Percentiles rank a stretch among this genome's conserved stretches.
phyloP scores from a whole-genome alignment of 164 flowering plant species.

The Houttuynia cordata region DNA sequence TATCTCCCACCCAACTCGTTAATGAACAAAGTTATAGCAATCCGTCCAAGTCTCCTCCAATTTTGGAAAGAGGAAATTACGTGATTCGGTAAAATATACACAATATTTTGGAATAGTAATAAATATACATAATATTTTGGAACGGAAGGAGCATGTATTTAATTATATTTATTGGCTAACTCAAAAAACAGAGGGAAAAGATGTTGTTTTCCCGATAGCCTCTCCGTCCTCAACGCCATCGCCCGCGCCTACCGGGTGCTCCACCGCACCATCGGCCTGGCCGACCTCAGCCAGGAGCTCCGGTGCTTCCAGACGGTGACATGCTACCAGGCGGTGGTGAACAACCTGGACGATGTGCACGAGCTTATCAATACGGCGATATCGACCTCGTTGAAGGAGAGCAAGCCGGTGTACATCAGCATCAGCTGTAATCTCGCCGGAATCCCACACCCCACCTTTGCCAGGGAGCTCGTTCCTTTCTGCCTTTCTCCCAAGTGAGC shows the following conservation, averaged over 20 bases:
- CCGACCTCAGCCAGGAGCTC: conserved; percentile 71
- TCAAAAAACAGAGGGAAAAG: too few species aligned
- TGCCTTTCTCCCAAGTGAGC: conserved; percentile 47
- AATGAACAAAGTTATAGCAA: too few species aligned
- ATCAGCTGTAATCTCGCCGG: conserved; percentile 69
- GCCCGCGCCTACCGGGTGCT: conserved; percentile 73
- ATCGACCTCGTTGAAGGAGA: conserved; percentile 67
- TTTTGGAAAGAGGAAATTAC: too few species aligned
- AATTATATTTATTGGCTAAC: too few species aligned
- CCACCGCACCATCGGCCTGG: conserved; percentile 81
- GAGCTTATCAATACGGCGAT: conserved; percentile 78
- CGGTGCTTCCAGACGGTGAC: conserved; percentile 80
- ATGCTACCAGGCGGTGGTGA: conserved; percentile 82
- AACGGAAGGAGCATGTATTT: too few species aligned
- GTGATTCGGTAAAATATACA: too few species aligned
- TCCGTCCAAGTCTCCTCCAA: too few species aligned
- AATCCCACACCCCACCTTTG: conserved; percentile 74
- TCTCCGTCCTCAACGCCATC: conserved; percentile 74
- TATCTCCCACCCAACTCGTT: too few species aligned
- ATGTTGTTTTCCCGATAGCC: too few species aligned
- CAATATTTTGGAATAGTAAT: too few species aligned
- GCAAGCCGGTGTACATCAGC: conserved; percentile 89
- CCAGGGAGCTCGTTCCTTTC: conserved; percentile 69
- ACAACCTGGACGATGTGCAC: conserved; percentile 78
- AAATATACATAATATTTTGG: too few species aligned